Evolutionary conservation across 768 basidiomycete species (phyloP), one percentile per base, ranked within the genome.

Genomic region (Fomitopsis pulvina): DNA sequence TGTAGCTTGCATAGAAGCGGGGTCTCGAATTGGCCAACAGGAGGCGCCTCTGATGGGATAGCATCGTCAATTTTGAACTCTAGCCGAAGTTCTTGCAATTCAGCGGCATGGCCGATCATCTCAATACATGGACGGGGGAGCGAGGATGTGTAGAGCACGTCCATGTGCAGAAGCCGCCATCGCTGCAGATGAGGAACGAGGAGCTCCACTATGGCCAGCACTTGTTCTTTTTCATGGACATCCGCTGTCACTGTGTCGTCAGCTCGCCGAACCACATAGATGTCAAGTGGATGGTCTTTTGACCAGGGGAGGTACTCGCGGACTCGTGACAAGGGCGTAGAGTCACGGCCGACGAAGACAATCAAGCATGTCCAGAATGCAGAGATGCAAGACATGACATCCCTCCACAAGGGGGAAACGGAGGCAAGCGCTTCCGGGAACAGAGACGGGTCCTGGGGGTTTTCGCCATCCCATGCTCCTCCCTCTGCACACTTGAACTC

Each of bases 281-380:
- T 29, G 27, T 44, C 43, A 16, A 44, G n/a, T 5, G 25, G 43
- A 11, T n/a, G 43, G 43, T 44, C 27, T 18, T 14, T 12, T 14
- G 43, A 44, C 43, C 43, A 44, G 10, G 22, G 11, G 25, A 44
- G 7, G 24, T 18, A 11, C 3, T 44, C 43, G 8, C 25, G 25
- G 43, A 44, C 12, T 18, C 22, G 3, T 9, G n/a, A 3, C 9
- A 18, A 6, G 4, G 22, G 43, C 3, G 43, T 26, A 22, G 45
- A 22, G 3, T 30, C 8, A 7, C 37, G 18, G 45, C 24, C 45
- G 4, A 46, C 29, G 7, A 16, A 29, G 16, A 46, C 24, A 28
- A 46, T 18, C 10, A 34, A 11, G 30, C 45, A 21, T 21, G 45
- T 46, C 45, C 45, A 46, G 45, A 46, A 46, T 12, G 20, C 24